Percentiles rank a stretch among this genome's conserved stretches.
Evolutionary conservation across 805 yeast genomes (phyloP).

Genomic region (Yarrowia divulgata): DNA sequence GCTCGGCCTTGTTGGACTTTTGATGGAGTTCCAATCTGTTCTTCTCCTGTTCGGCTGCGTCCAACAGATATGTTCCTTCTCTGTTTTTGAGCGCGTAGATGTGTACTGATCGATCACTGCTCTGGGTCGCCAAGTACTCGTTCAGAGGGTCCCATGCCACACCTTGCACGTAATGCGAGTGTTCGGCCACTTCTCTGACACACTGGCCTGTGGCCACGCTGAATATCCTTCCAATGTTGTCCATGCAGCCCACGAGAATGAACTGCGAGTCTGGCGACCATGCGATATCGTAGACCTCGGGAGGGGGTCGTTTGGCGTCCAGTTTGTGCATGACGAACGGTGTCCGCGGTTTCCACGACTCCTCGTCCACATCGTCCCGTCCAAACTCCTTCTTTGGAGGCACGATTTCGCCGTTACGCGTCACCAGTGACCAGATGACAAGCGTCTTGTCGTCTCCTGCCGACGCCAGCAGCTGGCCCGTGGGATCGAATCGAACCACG

Average conservation of each 20-base stretch:
- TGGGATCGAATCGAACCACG: constrained; percentile 78
- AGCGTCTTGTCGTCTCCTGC: constrained; percentile 97
- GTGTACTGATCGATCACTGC: constrained; percentile 85
- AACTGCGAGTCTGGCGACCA: constrained; percentile 89
- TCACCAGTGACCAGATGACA: constrained; percentile 70
- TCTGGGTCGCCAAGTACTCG: constrained; percentile 80
- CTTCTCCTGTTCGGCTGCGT: constrained; percentile 42
- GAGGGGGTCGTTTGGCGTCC: constrained; percentile 47
- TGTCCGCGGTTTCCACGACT: constrained; percentile 71
- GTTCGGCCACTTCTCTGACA: constrained; percentile 69
- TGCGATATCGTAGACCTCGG: constrained; percentile 87
- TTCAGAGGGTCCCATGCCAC: constrained; percentile 93
- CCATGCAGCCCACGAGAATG: constrained; percentile 91
- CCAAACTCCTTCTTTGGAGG: constrained; percentile 67
- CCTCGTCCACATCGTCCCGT: constrained; percentile 53
- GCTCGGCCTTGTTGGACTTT: constrained; percentile 50
- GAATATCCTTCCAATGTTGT: constrained; percentile 77
- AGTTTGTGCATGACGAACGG: constrained; percentile 38
- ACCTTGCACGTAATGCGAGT: constrained; percentile 92
- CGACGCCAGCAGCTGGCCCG: constrained; percentile 73
- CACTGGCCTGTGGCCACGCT: constrained; percentile 63
- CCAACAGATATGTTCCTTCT: constrained; percentile 51
- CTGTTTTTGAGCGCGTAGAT: constrained; percentile 60
- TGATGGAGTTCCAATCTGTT: constrained; percentile 31
- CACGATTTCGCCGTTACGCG: constrained; percentile 51